Percentiles rank a stretch among this genome's conserved stretches.
Conservation (phyloP, 768 basidiomycete species). For the Clitopilus hobsonii region DNA sequence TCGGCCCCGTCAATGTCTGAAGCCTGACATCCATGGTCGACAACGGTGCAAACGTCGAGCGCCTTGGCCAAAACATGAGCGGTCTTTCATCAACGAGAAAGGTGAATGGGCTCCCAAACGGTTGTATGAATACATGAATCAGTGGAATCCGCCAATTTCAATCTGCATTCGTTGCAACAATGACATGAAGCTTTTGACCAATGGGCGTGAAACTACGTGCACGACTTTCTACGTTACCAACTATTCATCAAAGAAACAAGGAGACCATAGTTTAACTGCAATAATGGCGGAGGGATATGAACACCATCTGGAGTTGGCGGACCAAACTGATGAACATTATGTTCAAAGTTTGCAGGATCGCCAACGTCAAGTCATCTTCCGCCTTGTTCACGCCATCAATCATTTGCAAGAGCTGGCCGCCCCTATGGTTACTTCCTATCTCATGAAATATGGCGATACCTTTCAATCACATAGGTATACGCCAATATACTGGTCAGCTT, state of each 20-base stretch:
- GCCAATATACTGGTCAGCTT: slow-evolving; percentile 27
- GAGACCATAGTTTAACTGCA: slow-evolving; percentile 27
- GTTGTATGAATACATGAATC: slow-evolving; percentile 19
- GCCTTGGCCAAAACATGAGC: slow-evolving; percentile 14
- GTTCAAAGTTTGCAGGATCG: slow-evolving; percentile 14
- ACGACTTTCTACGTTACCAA: slow-evolving; percentile 25
- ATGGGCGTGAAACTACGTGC: slow-evolving; percentile 25
- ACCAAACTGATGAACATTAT: slow-evolving; percentile 8
- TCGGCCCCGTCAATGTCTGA: slow-evolving; percentile 16
- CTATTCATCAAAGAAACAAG: slow-evolving; percentile 33
- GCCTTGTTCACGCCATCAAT: slow-evolving; percentile 25
- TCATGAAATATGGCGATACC: slow-evolving; percentile 39
- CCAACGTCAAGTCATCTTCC: slow-evolving; percentile 25
- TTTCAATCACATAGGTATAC: slow-evolving; percentile 31
- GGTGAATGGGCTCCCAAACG: slow-evolving; percentile 22
- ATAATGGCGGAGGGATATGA: slow-evolving; percentile 24
- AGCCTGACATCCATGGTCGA: slow-evolving; percentile 13
- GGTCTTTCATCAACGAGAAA: slow-evolving; percentile 11
- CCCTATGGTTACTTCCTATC: slow-evolving; percentile 33
- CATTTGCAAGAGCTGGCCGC: slow-evolving; percentile 30
- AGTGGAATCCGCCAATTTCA: slow-evolving; percentile 20
- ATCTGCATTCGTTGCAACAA: slow-evolving; percentile 29
- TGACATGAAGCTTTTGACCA: slow-evolving; percentile 34
- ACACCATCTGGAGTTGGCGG: slow-evolving; percentile 18
- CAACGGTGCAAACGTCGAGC: slow-evolving; percentile 26